Percentiles rank a stretch among this genome's conserved stretches.
These are phyloP conservation scores for Ceratobasidium sp. DNA, from an alignment of 1,284 basidiomycete genomes.

Conservation along the genomic window DNA sequence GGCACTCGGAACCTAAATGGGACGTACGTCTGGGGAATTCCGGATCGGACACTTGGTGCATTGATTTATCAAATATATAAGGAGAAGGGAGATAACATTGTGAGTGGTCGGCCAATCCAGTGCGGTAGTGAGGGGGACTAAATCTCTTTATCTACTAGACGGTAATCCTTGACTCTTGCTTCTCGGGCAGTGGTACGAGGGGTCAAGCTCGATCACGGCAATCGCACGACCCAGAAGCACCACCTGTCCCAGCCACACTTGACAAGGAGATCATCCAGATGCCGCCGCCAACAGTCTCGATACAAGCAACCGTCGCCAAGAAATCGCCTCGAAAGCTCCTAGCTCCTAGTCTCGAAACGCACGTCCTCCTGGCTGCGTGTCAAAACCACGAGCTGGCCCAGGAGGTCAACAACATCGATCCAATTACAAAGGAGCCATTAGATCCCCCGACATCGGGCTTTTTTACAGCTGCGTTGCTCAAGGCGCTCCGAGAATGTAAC, in stretches of 20 bases:
- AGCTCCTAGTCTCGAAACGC: constrained; percentile 7
- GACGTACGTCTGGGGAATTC: constrained; percentile 7
- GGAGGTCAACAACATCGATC: not conserved
- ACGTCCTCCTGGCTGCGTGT: constrained; percentile 28
- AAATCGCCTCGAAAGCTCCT: not conserved
- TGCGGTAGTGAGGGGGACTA: not conserved
- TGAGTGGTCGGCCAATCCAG: not conserved
- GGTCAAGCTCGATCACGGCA: not conserved
- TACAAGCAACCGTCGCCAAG: not conserved
- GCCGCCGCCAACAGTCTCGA: not conserved
- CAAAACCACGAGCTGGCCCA: not conserved
- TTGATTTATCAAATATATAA: constrained; percentile 7
- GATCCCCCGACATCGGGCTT: constrained; percentile 13
- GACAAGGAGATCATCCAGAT: constrained; percentile 3
- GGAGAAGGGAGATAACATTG: constrained; percentile 34
- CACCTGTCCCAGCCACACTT: not conserved
- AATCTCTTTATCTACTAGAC: not conserved
- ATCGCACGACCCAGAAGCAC: not conserved
- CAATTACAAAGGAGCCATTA: not conserved
- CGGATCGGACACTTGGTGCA: constrained; percentile 27
- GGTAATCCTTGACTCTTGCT: constrained; percentile 11
- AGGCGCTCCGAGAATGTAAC: constrained; percentile 1
- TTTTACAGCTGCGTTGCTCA: constrained; percentile 19
- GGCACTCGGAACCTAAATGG: not conserved
- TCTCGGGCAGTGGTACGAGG: constrained; percentile 18